Conservation (phyloP, 176 grass and related monocot species). For the Juncus effusus region DNA sequence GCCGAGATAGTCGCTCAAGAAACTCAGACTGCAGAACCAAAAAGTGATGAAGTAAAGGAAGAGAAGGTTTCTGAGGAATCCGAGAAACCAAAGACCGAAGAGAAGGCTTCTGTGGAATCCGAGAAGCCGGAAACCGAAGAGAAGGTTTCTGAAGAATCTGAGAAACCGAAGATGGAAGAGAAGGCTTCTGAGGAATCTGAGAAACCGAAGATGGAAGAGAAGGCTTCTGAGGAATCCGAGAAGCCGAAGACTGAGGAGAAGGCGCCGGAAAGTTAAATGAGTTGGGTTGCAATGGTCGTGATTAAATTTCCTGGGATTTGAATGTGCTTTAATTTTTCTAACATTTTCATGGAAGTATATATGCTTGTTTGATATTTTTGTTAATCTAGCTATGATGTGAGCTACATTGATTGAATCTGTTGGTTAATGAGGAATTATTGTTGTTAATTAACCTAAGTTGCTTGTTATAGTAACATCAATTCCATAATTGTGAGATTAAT, state of each 20-base stretch:
- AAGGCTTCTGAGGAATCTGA: constrained; percentile 5
- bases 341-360: too few species aligned
- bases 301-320: not conserved
- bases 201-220: constrained; percentile 5
- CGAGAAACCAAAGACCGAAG: too few species aligned
- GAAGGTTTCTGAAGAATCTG: not conserved
- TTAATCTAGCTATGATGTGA: too few species aligned
- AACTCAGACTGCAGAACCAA: constrained; percentile 4
- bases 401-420: too few species aligned
- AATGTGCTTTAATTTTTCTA: too few species aligned
- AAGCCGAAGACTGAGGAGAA: constrained; percentile 16
- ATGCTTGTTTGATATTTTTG: too few species aligned
- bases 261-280: constrained; percentile 12
- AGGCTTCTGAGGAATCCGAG: not conserved
- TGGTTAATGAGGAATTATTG: too few species aligned
- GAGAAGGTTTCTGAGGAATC: not conserved
- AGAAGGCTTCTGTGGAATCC: too few species aligned
- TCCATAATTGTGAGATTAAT: too few species aligned
- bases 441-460: too few species aligned
- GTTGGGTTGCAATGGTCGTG: constrained; percentile 18
- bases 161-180: not conserved
- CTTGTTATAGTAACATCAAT: too few species aligned
- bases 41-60: constrained; percentile 8
- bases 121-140: too few species aligned
- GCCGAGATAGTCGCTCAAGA: constrained; percentile 13